phyloP scores from a whole-genome alignment of 140 eudicot species.

The Senecio squalidus region DNA sequence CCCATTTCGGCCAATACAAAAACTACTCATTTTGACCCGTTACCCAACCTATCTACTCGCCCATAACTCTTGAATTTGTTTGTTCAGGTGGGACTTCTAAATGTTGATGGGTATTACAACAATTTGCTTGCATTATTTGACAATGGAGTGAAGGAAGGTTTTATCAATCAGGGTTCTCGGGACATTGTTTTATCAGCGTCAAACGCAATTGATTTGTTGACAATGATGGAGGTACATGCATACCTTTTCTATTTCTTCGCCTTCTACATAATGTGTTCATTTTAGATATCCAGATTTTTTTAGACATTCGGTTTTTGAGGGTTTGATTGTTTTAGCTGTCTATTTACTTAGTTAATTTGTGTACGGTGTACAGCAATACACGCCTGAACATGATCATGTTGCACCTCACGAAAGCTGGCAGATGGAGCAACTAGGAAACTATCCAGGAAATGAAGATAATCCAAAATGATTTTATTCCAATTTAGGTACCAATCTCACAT shows the following conservation, averaged over 20 bases:
- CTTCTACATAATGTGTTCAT: not conserved
- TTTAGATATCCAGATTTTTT: not conserved
- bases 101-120: constrained; percentile 89
- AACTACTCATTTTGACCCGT: too few relatives aligned
- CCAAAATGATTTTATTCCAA: constrained; percentile 24
- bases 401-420: constrained; percentile 98
- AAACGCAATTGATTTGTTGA: constrained; percentile 65
- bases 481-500: constrained; percentile 19
- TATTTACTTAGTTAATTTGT: not conserved
- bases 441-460: constrained; percentile 35
- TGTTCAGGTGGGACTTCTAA: constrained; percentile 76
- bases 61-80: constrained; percentile 3
- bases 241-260: not conserved
- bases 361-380: constrained; percentile 47
- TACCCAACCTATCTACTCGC: too few relatives aligned
- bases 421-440: constrained; percentile 70
- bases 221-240: constrained; percentile 76
- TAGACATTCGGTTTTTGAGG: not conserved
- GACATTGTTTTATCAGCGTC: constrained; percentile 77
- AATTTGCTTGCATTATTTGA: constrained; percentile 79
- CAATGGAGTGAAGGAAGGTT: constrained; percentile 95
- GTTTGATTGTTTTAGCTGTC: not conserved
- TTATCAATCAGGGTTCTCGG: constrained; percentile 73
- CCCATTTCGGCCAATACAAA: too few relatives aligned
- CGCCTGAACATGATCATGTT: constrained; percentile 53